Evolutionary conservation across 2,329 filamentous ascomycete species (phyloP).

Genomic region (Parasarocladium wereldwijsianum): DNA sequence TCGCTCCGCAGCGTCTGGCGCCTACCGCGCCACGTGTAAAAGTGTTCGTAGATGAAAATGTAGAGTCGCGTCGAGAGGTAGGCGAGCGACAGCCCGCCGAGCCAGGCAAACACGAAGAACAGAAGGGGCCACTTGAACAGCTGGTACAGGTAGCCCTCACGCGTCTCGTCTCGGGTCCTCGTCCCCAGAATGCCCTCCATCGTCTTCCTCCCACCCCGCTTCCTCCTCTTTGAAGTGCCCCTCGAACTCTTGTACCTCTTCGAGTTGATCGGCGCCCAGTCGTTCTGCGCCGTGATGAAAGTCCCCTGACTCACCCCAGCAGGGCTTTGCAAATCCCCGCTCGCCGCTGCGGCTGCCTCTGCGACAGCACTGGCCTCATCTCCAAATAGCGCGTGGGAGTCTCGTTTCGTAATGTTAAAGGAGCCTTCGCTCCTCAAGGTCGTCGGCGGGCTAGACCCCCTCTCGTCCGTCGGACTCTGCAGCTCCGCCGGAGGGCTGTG

Average conservation of each 20-base stretch:
- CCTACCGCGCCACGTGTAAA: conserved; percentile 74
- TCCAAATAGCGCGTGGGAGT: conserved; percentile 18
- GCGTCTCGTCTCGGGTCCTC: conserved; percentile 74
- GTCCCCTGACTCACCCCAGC: conserved; percentile 20
- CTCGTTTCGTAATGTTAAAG: conserved; percentile 26
- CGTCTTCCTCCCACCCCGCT: conserved; percentile 13
- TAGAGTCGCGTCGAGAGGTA: conserved; percentile 79
- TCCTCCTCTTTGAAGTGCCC: conserved; percentile 18
- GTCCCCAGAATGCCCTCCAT: conserved; percentile 30
- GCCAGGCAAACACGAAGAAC: conserved; percentile 65
- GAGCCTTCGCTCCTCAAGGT: conserved; percentile 23
- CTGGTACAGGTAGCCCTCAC: conserved; percentile 83
- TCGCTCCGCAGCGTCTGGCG: conserved; percentile 56
- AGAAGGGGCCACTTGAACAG: conserved; percentile 88
- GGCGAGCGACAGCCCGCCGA: conserved; percentile 51
- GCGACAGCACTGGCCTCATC: conserved; percentile 21
- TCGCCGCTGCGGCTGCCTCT: conserved; percentile 23
- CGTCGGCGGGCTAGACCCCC: conserved; percentile 22
- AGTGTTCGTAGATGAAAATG: conserved; percentile 85
- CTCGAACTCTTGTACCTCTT: conserved; percentile 33
- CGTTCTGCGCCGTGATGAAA: conserved; percentile 82
- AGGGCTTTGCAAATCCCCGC: conserved; percentile 17
- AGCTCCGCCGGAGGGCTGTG: conserved; percentile 61
- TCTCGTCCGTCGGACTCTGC: conserved; percentile 43
- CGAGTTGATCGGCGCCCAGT: conserved; percentile 84